Evolutionary conservation across 192 early-diverging fungal genomes (phyloP), one percentile per base, ranked within the genome.

Genomic region (Backusella luteola): DNA sequence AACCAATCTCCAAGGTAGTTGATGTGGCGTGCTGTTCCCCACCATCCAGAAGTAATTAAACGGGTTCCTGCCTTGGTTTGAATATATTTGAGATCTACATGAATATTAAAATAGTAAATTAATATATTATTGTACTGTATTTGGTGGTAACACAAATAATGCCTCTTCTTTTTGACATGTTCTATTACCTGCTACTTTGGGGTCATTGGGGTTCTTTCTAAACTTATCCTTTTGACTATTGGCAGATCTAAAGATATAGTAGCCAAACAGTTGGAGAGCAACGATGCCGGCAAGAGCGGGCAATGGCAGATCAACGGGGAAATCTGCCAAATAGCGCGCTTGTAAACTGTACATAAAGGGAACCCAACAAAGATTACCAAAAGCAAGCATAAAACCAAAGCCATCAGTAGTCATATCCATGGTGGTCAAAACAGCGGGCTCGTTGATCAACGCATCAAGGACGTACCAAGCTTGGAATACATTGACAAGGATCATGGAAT

Each of bases 321-420:
- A 85, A 41, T 90, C 77, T 15, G 92, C 82, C 73, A 98, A 88
- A 83, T 94, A 98, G 39, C 96, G 87, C 5, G 96, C 91, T 83
- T 99, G 98, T 14, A 97, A 81, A 19, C 91, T 89, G 80, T 96
- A 98, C 74, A 93, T 93, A 84, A 93, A 91, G 3, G 95, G 95
- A 29, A 99, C 89, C 96, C 96, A 99, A 19, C 90, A 90, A 39
- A 96, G 78, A 68, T 94, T 89, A 67, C 91, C 92, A 78, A 93
- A 92, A 19, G 88, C 87, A 35, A 94, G 86, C 93, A 94, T 93
- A 79, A 89, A 96, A 2, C 98, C 98, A 82, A 99, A 98, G 15
- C 98, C 98, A 79, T 99, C 98, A 6, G 93, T 96, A 19, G 91
- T 95, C 36, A 99, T 94, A 73, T 98, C 96, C 94, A 97, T 97